These are phyloP conservation scores for Lizonia empirigonia DNA, from an alignment of 2,329 filamentous ascomycete genomes.

Conservation along the genomic window DNA sequence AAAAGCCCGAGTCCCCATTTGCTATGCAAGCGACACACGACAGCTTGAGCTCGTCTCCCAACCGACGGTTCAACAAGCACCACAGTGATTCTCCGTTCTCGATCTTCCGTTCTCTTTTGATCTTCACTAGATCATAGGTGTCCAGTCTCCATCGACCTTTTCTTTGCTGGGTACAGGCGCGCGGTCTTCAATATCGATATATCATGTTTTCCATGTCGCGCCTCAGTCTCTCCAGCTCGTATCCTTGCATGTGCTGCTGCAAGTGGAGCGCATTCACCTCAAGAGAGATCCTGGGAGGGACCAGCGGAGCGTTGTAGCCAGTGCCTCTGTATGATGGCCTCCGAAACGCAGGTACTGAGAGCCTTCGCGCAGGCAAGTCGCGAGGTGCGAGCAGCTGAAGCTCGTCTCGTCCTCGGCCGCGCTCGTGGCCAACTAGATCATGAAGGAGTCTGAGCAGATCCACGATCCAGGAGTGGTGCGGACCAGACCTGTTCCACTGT, in stretches of 20 bases:
- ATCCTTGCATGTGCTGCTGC: neutral
- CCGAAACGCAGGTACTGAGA: neutral
- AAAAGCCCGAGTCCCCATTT: no score
- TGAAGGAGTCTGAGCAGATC: neutral
- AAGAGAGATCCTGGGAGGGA: neutral
- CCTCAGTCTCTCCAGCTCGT: neutral
- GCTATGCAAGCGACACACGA: no score
- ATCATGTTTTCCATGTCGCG: neutral
- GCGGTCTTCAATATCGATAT: neutral
- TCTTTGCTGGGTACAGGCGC: no score
- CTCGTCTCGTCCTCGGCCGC: neutral
- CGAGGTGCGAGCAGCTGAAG: neutral
- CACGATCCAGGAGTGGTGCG: neutral
- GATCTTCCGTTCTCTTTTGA: neutral
- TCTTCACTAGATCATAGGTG: neutral
- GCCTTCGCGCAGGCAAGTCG: neutral
- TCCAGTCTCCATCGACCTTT: neutral
- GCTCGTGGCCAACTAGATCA: neutral
- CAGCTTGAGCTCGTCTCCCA: no score
- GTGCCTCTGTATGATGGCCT: neutral
- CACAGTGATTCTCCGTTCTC: no score
- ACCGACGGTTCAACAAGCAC: no score
- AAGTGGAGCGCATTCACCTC: neutral
- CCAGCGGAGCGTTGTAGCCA: neutral
- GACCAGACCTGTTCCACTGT: slow-evolving; percentile 2